Evolutionary conservation across 306 rosid species (phyloP), one percentile per base, ranked within the genome.

Genomic region (Casuarina cunninghamiana): DNA sequence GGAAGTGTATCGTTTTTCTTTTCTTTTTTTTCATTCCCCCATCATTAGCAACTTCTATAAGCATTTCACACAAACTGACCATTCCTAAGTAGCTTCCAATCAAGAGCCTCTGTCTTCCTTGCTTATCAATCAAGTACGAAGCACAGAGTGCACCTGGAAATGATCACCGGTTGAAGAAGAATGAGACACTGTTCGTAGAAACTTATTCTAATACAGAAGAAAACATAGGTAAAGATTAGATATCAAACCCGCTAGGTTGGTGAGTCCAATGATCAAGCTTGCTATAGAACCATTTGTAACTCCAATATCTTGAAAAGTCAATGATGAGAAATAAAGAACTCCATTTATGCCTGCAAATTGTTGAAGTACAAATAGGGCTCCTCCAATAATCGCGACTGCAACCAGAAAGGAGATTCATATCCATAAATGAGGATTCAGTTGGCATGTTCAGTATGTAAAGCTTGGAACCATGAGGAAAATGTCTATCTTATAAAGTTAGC

Each of bases 331-430:
- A 78, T 90, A 93, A 71, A 93, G 96, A 86, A 93, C 94, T 49
- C 93, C 98, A 74, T 93, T 93, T 86, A 93, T 91, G 72, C 97
- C 98, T 5, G 96, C 84, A 80, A 93, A 91, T 75, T 93, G 98
- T 87, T 93, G 98, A 81, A 93, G 96, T 62, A 85, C 82, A 82
- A 93, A 91, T 53, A 93, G 97, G 63, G 94, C 72, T 57, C 88
- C 94, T 81, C 98, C 98, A 43, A 90, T 85, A 72, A 87, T 82
- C 69, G 97, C 89, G 84, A 86, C 98, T 93, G 96, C 87, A 88
- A 82, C 75, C 81, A 72, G 53, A 77, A 81, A 81, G 79, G 69
- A 75, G 69, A 71, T 50, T 38, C 53, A 70, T 66, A 77, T 43
- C 73, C 13, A 41, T 71, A 69, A 53, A 80, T 80, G 45, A 65